These are phyloP conservation scores for Mycena polygramma DNA, from an alignment of 768 basidiomycete species.

Conservation along the genomic window DNA sequence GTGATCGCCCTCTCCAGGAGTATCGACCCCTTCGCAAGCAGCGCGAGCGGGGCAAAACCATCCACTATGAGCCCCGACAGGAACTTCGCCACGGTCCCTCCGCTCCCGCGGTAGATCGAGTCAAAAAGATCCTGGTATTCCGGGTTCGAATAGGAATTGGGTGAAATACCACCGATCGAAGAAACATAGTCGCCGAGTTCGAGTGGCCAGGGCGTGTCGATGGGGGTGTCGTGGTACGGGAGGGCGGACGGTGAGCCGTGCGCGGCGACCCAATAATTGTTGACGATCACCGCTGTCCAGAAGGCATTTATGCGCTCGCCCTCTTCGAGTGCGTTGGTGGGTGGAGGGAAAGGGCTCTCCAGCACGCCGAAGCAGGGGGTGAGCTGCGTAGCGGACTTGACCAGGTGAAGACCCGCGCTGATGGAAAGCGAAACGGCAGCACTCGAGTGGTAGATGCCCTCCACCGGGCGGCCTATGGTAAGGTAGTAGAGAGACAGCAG, in stretches of 20 bases:
- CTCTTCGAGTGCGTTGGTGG: conserved; percentile 42
- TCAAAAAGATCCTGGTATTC: not conserved
- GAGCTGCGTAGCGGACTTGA: conserved; percentile 36
- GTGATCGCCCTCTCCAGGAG: conserved; percentile 49
- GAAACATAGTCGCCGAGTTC: conserved; percentile 30
- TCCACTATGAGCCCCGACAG: conserved; percentile 42
- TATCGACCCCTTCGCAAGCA: conserved; percentile 48
- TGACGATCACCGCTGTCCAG: conserved; percentile 54
- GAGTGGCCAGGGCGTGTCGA: conserved; percentile 54
- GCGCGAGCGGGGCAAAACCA: conserved; percentile 43
- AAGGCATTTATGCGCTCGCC: conserved; percentile 51
- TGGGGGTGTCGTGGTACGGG: conserved; percentile 50
- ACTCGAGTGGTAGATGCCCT: conserved; percentile 64
- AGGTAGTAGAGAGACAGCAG: conserved; percentile 69
- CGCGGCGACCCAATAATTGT: conserved; percentile 61
- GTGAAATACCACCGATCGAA: too few species aligned
- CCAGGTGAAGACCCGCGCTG: conserved; percentile 53
- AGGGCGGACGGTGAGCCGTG: conserved; percentile 59
- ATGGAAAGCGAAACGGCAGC: conserved; percentile 58
- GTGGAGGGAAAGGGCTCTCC: conserved; percentile 46
- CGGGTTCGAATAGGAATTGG: too few species aligned
- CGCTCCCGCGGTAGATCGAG: conserved; percentile 16
- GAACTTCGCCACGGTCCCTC: conserved; percentile 46
- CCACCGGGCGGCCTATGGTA: conserved; percentile 56
- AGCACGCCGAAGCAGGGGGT: conserved; percentile 41